These are phyloP conservation scores for Colletotrichum eremochloae DNA, from an alignment of 2,329 filamentous ascomycete species.

Conservation along the genomic window DNA sequence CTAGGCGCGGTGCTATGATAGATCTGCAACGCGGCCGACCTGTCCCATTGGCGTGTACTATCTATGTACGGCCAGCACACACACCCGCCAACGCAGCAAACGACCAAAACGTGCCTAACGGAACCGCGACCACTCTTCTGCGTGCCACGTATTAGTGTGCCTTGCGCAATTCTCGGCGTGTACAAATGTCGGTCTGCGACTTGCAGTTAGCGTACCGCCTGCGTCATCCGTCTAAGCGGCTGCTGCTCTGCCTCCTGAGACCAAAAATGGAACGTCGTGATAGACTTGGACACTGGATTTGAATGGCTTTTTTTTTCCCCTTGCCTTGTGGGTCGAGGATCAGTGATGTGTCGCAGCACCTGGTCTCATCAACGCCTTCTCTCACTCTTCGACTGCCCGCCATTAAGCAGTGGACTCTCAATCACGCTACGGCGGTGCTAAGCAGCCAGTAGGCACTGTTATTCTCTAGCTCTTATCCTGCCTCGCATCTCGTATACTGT, in stretches of 20 bases:
- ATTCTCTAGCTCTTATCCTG: background rate
- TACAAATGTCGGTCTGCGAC: background rate
- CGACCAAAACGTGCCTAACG: background rate
- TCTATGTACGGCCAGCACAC: background rate
- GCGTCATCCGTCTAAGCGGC: background rate
- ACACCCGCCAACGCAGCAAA: constrained; percentile 11
- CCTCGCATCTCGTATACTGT: constrained; percentile 20
- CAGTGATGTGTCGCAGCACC: too few species aligned
- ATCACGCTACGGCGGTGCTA: background rate
- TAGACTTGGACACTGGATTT: constrained; percentile 19
- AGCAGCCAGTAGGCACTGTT: background rate
- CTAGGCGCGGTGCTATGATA: background rate
- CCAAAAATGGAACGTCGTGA: constrained; percentile 28
- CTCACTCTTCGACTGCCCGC: background rate
- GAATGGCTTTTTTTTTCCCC: constrained; percentile 24
- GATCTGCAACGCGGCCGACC: background rate
- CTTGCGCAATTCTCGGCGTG: background rate
- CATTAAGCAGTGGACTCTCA: background rate
- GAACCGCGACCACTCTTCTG: background rate
- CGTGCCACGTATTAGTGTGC: background rate
- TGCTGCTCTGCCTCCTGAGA: background rate
- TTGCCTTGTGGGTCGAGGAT: too few species aligned
- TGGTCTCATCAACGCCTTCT: too few species aligned
- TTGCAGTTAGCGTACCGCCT: background rate
- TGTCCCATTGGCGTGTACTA: background rate